These are phyloP conservation scores for Lasiodiplodia gonubiensis DNA, from an alignment of 2,329 filamentous ascomycete species.

Conservation along the genomic window DNA sequence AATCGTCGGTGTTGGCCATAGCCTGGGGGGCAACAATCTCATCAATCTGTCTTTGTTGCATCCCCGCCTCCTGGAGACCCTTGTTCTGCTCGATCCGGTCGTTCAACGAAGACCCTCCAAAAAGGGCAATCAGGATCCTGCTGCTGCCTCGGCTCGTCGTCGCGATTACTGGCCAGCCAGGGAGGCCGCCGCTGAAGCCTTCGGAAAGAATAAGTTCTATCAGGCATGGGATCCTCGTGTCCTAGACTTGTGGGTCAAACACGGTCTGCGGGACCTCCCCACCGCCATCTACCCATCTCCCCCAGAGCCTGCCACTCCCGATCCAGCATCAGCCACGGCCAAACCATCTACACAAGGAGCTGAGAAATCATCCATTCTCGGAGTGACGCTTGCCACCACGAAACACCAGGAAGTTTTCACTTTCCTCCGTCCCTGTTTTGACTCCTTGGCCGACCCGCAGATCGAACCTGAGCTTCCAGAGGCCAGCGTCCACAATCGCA, in stretches of 20 bases:
- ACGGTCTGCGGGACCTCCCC: constrained; percentile 77
- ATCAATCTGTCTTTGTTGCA: constrained; percentile 75
- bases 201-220: constrained; percentile 77
- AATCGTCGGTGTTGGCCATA: constrained; percentile 84
- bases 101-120: constrained; percentile 61
- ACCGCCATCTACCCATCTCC: constrained; percentile 60
- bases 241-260: constrained; percentile 72
- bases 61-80: constrained; percentile 75
- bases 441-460: constrained; percentile 31
- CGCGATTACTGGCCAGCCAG: constrained; percentile 84
- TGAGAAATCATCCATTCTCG: constrained; percentile 28
- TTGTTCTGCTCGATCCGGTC: constrained; percentile 86
- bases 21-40: constrained; percentile 80
- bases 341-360: constrained; percentile 37
- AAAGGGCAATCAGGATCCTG: constrained; percentile 51
- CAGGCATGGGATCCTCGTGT: constrained; percentile 81
- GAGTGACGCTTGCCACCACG: constrained; percentile 77
- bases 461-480: background rate
- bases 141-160: constrained; percentile 70
- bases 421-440: constrained; percentile 68
- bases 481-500: constrained; percentile 12
- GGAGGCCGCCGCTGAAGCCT: constrained; percentile 68
- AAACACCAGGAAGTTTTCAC: constrained; percentile 89
- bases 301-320: constrained; percentile 12
- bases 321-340: constrained; percentile 16